Base-by-base conservation (phyloP, 345 rosid genomes). In the Bruguiera gymnorhiza region DNA sequence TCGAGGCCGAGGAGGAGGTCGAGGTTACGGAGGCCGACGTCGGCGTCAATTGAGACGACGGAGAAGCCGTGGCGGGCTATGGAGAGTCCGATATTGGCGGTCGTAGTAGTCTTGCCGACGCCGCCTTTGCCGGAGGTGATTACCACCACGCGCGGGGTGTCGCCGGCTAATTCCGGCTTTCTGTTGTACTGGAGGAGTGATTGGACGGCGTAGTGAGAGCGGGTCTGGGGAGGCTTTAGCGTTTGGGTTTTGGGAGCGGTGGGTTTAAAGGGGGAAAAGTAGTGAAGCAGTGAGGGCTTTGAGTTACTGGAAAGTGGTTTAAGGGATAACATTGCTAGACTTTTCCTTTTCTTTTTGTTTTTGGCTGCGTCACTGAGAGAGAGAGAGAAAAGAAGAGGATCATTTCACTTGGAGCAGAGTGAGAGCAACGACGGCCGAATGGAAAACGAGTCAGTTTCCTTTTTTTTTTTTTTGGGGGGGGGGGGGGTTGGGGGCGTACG, bases 121-220 rank as follows among this genome's bases (percentile, higher is more conserved):
- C 99, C 99, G 7, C 97, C 99, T 82, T 95, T 95, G 2, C 99
- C 99, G 60, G 99, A 95, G 66, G 97, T 95, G 66, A 95, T 95
- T 6, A 95, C 99, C n/a, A 89, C 96, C 24, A 95, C 93, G 1
- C 99, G 91, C 10, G 97, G 97, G 20, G 97, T 91, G 26, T 91
- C 92, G 19, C 99, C 99, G 68, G 99, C 85, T 53, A 95, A 77
- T 66, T 95, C 84, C 4, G 99, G 99, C 78, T 89, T 91, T 7
- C 97, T 81, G 74, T 91, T 95, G 82, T 88, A 91, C 54, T 91
- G 99, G n/a, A 94, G 97, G 57, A 88, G 88, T 50, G 93, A 88
- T 31, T 72, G 84, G 39, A 87, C 69, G 31, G 76, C 32, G 59
- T 48, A 56, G 65, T 53, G 39, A 4, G 59, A 21, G 58, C 34